Evolutionary conservation across 1,284 basidiomycete genomes (phyloP), one percentile per base, ranked within the genome.

Genomic region (Ganoderma resinaceum): DNA sequence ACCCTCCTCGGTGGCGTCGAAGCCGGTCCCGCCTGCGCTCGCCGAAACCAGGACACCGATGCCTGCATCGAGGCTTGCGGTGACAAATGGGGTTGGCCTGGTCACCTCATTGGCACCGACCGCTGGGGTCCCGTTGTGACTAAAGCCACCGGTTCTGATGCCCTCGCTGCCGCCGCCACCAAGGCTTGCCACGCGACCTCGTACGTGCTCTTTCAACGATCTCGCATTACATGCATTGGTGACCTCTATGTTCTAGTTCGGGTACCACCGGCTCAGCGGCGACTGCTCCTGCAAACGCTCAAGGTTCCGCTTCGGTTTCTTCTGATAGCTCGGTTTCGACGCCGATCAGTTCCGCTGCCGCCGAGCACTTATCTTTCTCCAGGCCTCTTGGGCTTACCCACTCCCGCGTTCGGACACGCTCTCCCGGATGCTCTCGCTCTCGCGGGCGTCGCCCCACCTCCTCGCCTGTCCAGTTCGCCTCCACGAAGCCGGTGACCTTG

Each of bases 21-120:
- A 31, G 87, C 88, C 73, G 85, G 85, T 63, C 87, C 88, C 37
- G 82, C 85, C 26, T 87, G 86, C 75, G 81, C 84, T 40, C 81
- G 78, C 67, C 82, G 83, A 68, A 73, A 78, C 74, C 65, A 72
- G 78, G 65, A 76, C 74, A 53, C 66, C 29, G 71, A 76, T 31
- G 77, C 81, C 58, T 89, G 88, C 74, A 69, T 86, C 40, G 66
- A 78, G 38, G 76, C 72, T 70, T 89, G 87, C 77, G 81, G 77
- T 66, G 69, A 76, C 46, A 83, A 80, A 70, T 86, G 85, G 84
- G 88, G 87, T 6, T 89, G 84, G 82, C 79, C 83, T 31, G 86
- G 86, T 23, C 75, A 74, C 35, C 77, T 81, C 63, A 86, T 88
- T 83, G 84, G 85, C 70, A 80, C 78, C 23, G 83, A 88, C 75